phyloP scores from a whole-genome alignment of 2,329 filamentous ascomycete genomes.

The Penicillium sp. region DNA sequence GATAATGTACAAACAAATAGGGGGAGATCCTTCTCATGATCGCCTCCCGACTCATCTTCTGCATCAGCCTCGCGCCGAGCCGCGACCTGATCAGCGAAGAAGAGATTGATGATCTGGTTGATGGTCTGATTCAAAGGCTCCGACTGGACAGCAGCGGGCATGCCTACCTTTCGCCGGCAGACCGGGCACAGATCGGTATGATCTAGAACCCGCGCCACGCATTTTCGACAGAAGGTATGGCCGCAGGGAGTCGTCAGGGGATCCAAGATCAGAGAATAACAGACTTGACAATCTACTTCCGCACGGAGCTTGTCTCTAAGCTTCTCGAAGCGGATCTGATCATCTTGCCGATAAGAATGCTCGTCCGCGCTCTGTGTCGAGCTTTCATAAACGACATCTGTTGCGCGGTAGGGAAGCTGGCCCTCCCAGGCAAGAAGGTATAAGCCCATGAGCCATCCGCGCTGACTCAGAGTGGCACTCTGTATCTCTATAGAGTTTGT shows the following conservation, averaged over 20 bases:
- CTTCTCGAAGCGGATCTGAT: constrained; percentile 49
- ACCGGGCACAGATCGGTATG: constrained; percentile 79
- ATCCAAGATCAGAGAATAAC: constrained; percentile 78
- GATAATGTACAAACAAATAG: constrained; percentile 82
- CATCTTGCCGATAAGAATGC: constrained; percentile 12
- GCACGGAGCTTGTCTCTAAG: constrained; percentile 65
- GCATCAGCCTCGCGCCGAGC: constrained; percentile 59
- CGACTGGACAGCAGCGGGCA: constrained; percentile 53
- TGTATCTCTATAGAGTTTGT: constrained; percentile 11
- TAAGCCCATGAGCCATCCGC: constrained; percentile 60
- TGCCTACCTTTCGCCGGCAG: constrained; percentile 69
- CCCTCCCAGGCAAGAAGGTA: constrained; percentile 68
- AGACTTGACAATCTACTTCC: constrained; percentile 87
- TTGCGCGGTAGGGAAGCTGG: constrained; percentile 57
- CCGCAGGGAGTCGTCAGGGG: constrained; percentile 84
- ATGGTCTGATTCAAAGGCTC: constrained; percentile 67
- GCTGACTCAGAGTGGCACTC: constrained; percentile 13
- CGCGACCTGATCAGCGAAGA: constrained; percentile 71
- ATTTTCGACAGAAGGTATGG: constrained; percentile 85
- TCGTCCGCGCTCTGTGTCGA: constrained; percentile 29
- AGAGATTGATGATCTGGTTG: constrained; percentile 62
- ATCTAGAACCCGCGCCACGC: constrained; percentile 74
- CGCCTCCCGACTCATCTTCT: constrained; percentile 60
- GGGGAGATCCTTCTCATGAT: constrained; percentile 64
- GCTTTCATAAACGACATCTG: constrained; percentile 57